These are phyloP conservation scores for Mycena rosella DNA, from an alignment of 768 basidiomycete genomes.

Conservation along the genomic window DNA sequence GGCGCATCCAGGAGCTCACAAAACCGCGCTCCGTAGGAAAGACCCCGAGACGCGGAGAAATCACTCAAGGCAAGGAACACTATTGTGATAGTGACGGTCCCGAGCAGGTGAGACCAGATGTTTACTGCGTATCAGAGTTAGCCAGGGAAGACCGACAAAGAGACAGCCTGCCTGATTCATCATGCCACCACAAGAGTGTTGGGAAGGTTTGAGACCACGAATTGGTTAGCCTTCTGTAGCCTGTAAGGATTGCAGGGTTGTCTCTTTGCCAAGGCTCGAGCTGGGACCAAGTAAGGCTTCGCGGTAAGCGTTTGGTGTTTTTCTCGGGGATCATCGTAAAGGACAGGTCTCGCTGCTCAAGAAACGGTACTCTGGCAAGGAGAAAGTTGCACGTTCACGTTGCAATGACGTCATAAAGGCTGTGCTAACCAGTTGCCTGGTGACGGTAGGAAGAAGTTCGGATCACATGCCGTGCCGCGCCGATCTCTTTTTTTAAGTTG, in stretches of 20 bases:
- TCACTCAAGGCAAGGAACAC: background rate
- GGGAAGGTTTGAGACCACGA: slow-evolving; percentile 6
- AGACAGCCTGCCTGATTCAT: slow-evolving; percentile 17
- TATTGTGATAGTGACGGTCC: background rate
- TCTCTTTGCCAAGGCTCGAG: slow-evolving; percentile 19
- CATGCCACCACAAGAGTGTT: slow-evolving; percentile 21
- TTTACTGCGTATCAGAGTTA: slow-evolving; percentile 14
- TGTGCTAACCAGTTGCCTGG: too few species aligned
- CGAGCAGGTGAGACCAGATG: slow-evolving; percentile 31
- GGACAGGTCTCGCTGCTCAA: too few species aligned
- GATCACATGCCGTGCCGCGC: too few species aligned
- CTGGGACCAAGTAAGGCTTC: background rate
- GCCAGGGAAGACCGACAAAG: background rate
- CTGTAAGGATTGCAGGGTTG: slow-evolving; percentile 26
- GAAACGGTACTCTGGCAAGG: too few species aligned
- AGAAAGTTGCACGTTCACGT: too few species aligned
- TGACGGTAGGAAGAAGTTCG: too few species aligned
- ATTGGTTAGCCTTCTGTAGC: slow-evolving; percentile 15
- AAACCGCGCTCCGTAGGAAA: background rate
- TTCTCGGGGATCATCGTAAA: too few species aligned
- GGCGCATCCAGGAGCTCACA: background rate
- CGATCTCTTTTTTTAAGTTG: too few species aligned
- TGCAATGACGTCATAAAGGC: too few species aligned
- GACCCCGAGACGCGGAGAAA: background rate
- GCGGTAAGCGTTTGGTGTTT: background rate